Evolutionary conservation across 257 asterid genomes (phyloP).

Genomic region (Solanum peruvianum): DNA sequence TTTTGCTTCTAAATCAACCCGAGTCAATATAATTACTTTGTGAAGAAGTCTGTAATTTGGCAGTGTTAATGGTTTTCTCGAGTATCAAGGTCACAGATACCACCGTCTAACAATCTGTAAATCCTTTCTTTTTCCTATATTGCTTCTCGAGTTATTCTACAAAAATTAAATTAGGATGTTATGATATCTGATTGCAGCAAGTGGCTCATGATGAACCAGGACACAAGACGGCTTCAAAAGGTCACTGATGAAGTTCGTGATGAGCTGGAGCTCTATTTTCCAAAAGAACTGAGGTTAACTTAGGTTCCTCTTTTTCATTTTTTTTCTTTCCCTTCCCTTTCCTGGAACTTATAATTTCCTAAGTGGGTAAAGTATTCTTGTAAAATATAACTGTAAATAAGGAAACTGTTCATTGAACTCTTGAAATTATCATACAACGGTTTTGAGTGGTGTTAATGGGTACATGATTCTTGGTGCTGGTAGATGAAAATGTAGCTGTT

Average conservation of each 20-base stretch:
- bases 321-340: background rate
- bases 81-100: background rate
- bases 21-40: background rate
- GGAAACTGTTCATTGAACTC: background rate
- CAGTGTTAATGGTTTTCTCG: background rate
- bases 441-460: background rate
- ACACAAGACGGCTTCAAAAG: constrained; percentile 88
- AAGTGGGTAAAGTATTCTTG: background rate
- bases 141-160: background rate
- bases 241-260: constrained; percentile 90
- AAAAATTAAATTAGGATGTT: background rate
- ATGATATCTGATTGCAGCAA: constrained; percentile 48
- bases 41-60: background rate
- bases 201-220: constrained; percentile 98
- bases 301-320: background rate
- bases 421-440: background rate
- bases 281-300: constrained; percentile 60
- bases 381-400: background rate
- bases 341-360: background rate
- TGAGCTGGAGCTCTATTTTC: constrained; percentile 56
- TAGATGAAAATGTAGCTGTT: background rate
- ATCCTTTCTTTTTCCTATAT: background rate
- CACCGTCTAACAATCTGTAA: background rate
- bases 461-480: background rate
- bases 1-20: background rate